phyloP scores from a whole-genome alignment of 805 yeast species.

The Naumovozyma baii region DNA sequence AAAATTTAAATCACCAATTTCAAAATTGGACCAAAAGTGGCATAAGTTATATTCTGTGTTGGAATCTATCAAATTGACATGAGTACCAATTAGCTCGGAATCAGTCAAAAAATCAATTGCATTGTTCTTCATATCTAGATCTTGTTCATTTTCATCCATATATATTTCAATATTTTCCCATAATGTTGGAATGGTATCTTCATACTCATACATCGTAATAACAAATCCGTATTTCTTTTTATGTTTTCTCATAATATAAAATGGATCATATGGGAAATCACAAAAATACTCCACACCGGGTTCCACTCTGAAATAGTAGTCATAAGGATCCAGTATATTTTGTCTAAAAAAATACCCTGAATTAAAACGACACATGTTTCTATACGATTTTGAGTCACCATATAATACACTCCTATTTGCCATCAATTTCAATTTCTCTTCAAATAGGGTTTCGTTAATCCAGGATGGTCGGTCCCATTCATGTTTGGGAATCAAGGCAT shows the following conservation, averaged over 20 bases:
- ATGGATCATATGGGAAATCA: constrained; percentile 79
- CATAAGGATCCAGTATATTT: constrained; percentile 57
- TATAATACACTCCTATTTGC: constrained; percentile 44
- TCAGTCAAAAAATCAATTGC: constrained; percentile 40
- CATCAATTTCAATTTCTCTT: constrained; percentile 38
- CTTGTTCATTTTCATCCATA: constrained; percentile 41
- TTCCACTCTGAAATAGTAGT: constrained; percentile 91
- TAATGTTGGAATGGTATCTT: constrained; percentile 74
- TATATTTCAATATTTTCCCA: constrained; percentile 68
- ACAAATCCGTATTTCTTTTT: constrained; percentile 82
- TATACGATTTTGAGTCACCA: constrained; percentile 56
- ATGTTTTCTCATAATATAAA: constrained; percentile 65
- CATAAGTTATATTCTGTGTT: constrained; percentile 63
- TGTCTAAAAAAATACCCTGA: constrained; percentile 86
- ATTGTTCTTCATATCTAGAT: constrained; percentile 29
- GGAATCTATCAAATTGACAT: constrained; percentile 36
- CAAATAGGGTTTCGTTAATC: constrained; percentile 51
- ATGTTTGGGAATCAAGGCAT: constrained; percentile 52
- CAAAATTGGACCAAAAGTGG: constrained; percentile 85
- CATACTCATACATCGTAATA: constrained; percentile 71
- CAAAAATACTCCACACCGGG: constrained; percentile 85
- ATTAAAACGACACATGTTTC: constrained; percentile 94
- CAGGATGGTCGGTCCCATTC: constrained; percentile 73
- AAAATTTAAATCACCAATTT: constrained; percentile 61
- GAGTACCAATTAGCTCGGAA: constrained; percentile 36